Evolutionary conservation across 176 grass and related monocot genomes (phyloP).

Genomic region (Carex kokanica): DNA sequence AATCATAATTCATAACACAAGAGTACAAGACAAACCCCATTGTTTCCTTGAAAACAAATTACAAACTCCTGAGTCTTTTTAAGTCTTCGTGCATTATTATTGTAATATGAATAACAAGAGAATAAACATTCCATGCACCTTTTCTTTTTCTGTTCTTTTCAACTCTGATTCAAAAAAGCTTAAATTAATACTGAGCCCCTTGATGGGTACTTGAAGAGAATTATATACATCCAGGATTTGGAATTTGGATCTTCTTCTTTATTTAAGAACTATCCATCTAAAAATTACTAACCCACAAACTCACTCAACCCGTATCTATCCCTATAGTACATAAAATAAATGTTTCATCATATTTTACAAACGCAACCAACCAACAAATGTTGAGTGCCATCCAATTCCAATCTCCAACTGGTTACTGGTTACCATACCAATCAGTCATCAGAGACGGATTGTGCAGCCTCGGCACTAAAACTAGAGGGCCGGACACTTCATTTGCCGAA

Average conservation of each 20-base stretch:
- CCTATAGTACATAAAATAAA: constrained; percentile 1
- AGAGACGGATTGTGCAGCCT: neutral
- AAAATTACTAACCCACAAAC: constrained; percentile 1
- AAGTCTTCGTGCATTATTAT: too few species aligned
- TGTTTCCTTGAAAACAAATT: too few species aligned
- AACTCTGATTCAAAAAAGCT: neutral
- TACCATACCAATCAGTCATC: neutral
- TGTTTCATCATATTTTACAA: neutral
- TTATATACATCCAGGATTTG: neutral
- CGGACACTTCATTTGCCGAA: neutral
- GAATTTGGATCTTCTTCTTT: constrained; percentile 8
- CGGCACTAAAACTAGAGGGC: constrained; percentile 20
- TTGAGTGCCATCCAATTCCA: neutral
- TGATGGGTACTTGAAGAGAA: constrained; percentile 2
- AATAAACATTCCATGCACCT: neutral
- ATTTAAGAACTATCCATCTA: neutral
- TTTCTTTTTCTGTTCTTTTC: neutral
- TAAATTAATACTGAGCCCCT: neutral
- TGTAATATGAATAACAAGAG: too few species aligned
- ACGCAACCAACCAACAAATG: constrained; percentile 11
- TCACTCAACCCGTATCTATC: neutral
- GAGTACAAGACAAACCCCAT: too few species aligned
- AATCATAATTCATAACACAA: too few species aligned
- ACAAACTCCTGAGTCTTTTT: too few species aligned
- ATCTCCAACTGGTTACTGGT: neutral